Base-by-base conservation (phyloP, 2,329 filamentous ascomycete species). In the Monosporascus sp. region DNA sequence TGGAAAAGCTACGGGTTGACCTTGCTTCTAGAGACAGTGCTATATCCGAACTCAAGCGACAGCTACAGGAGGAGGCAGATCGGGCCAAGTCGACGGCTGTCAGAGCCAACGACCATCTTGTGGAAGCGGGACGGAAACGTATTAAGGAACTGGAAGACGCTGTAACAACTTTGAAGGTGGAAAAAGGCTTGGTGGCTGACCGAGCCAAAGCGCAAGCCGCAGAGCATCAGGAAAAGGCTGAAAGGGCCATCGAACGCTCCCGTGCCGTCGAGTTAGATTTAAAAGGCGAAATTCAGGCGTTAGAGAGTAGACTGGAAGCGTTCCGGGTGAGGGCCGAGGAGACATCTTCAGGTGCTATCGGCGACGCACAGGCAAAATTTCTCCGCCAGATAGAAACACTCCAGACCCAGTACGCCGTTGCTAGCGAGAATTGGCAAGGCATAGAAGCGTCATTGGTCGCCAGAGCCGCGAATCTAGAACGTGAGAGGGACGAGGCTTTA, bases 401-500 rank as follows among this genome's bases (percentile, higher is more conserved):
- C 38, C 94, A 99, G 70, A 94, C 89, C 7, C 95, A 99, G 68
- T 96, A 99, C 71, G 86, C 91, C 1, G 86, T 95, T 51, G 94
- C 94, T 1, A 94, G 90, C 61, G 90, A 96, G 65, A 99, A 99
- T 63, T 99, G 95, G 94, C 92, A 97, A 67, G 90, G 91, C 1
- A 95, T 99, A 57, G 93, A 99, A 70, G 83, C 88, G 9, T 95
- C 89, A 2, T 73, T 99, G 35, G 81, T 93, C 49, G 84, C 89
- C 22, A 83, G 92, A 53, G 80, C 94, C 11, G 80, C 86, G 4
- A 86, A 77, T 49, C 76, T 97, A 9, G 94, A 99, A 69, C 94
- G 88, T 67, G 95, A 99, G 69, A 84, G 90, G 52, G 92, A 97
- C 65, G 94, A 99, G 64, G 83, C 89, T 8, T 79, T 85, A 49